Evolutionary conservation across 2,329 filamentous ascomycete species (phyloP), one percentile per base, ranked within the genome.

Genomic region (Corinectria fuckeliana): DNA sequence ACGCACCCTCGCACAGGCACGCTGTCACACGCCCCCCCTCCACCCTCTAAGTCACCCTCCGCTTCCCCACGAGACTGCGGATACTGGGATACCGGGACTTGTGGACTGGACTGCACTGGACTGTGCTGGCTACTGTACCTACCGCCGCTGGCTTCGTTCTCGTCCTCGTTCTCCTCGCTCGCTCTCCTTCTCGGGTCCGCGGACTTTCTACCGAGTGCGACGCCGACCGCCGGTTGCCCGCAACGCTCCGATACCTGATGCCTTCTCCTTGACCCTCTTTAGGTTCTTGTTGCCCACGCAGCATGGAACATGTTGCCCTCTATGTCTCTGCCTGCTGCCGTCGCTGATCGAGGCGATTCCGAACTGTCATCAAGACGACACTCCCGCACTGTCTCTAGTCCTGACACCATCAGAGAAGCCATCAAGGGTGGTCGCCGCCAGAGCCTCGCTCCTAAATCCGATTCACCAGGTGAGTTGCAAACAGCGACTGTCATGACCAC

Each of bases 301-400:
- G 71, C 62, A 77, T 77, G 75, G 74, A 69, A 76, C 38, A 77
- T 77, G 75, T 67, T 72, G 58, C 60, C 67, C 58, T 71, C 66
- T 50, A 63, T 71, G 62, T 62, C 70, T 63, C 71, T 69, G 62
- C 62, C 67, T 65, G 62, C 66, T 58, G 39, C 62, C 28, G n/a
- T 14, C 18, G 25, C 25, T 45, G 23, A 14, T 38, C 59, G 60
- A 50, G 70, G 65, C 64, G 68, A 74, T 50, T 65, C 64, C 69
- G 68, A 70, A 63, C 65, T 63, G 63, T 62, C 62, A 59, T 61
- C 66, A 42, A 69, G 58, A 60, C 61, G 60, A 36, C 62, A 71
- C 62, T 64, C 68, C 57, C 69, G 68, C 54, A 55, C 63, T 57
- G 45, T 69, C 48, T 62, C 71, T 14, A 69, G 48, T 48, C 66